Conservation (phyloP, 345 rosid genomes). For the Citrus hindsii region DNA sequence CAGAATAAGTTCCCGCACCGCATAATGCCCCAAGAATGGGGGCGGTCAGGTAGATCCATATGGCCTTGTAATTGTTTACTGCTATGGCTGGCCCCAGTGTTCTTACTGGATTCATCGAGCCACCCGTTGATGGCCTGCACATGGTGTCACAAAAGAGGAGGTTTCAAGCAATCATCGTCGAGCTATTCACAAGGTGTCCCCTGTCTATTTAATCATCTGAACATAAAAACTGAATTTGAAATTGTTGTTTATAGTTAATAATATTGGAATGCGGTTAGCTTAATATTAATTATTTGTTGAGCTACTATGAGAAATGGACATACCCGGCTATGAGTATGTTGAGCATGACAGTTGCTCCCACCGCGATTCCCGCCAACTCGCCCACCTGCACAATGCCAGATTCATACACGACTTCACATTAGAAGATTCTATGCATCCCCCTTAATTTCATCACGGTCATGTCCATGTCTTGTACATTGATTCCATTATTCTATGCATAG, state of each 20-base stretch:
- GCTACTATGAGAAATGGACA: not conserved
- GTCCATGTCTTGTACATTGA: not conserved
- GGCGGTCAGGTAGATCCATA: conserved; percentile 86
- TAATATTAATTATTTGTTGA: not conserved
- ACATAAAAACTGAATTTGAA: not conserved
- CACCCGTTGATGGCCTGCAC: conserved; percentile 70
- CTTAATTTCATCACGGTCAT: not conserved
- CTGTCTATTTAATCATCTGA: not conserved
- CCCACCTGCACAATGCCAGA: conserved; percentile 53
- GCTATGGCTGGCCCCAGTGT: conserved; percentile 88
- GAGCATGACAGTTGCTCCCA: conserved; percentile 93
- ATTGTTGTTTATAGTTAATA: not conserved
- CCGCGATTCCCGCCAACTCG: conserved; percentile 88
- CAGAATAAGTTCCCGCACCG: conserved; percentile 85
- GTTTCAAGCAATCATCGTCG: not conserved
- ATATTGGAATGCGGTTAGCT: not conserved
- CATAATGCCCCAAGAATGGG: conserved; percentile 73
- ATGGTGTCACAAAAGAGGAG: not conserved
- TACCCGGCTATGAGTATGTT: conserved; percentile 90
- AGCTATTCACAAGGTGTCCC: not conserved
- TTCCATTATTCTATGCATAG: not conserved
- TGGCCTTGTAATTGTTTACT: conserved; percentile 73
- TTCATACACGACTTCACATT: not conserved
- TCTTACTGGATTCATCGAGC: conserved; percentile 88
- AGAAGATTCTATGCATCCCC: not conserved